These are phyloP conservation scores for Harrya chromipes DNA, from an alignment of 768 basidiomycete genomes.

Conservation along the genomic window DNA sequence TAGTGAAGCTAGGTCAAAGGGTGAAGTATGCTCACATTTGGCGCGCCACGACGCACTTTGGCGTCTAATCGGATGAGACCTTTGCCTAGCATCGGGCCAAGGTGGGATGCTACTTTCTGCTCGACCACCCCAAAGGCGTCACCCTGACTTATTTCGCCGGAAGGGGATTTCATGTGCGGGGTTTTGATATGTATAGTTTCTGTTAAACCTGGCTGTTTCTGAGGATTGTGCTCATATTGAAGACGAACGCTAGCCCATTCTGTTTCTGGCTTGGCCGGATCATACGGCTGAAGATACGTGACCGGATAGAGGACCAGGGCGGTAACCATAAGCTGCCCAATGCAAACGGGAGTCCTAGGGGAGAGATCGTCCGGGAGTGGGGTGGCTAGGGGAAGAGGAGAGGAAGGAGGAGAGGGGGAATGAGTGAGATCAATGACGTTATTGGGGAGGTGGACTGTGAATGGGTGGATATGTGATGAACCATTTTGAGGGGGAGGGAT, in stretches of 20 bases:
- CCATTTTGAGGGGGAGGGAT: constrained; percentile 24
- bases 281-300: constrained; percentile 54
- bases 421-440: constrained; percentile 76
- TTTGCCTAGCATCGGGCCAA: constrained; percentile 83
- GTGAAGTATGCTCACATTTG: constrained; percentile 48
- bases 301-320: constrained; percentile 86
- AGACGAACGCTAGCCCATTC: constrained; percentile 72
- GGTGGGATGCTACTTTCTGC: constrained; percentile 73
- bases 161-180: constrained; percentile 48
- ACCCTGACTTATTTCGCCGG: constrained; percentile 53
- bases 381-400: constrained; percentile 24
- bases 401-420: constrained; percentile 55
- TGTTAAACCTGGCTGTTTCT: constrained; percentile 44
- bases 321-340: constrained; percentile 78
- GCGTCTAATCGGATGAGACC: constrained; percentile 80
- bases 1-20: constrained; percentile 13
- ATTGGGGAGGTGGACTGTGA: constrained; percentile 28
- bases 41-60: constrained; percentile 62
- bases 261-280: constrained; percentile 38
- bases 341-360: constrained; percentile 84
- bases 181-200: constrained; percentile 81
- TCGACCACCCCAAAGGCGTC: constrained; percentile 84
- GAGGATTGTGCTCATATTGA: constrained; percentile 64
- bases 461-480: constrained; percentile 21
- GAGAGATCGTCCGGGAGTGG: constrained; percentile 56